Percentiles rank a stretch among this genome's conserved stretches.
These are phyloP conservation scores for Grosmannia serpens DNA, from an alignment of 2,329 filamentous ascomycete genomes.

Conservation along the genomic window DNA sequence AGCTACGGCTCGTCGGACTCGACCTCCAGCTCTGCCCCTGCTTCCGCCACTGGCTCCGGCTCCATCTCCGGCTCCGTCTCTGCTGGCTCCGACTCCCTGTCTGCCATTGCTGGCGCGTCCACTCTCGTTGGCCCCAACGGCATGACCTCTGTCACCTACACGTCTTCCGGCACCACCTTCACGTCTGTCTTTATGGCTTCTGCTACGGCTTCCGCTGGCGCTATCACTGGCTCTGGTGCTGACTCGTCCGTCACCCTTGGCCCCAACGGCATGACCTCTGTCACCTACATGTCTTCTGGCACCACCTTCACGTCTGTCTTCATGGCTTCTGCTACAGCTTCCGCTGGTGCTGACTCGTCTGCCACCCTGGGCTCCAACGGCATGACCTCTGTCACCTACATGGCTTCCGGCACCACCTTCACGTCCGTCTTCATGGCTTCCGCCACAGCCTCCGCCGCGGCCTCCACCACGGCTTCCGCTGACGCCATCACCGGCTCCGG, in stretches of 20 bases:
- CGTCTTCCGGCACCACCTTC: neutral
- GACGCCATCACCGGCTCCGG: constrained; percentile 2
- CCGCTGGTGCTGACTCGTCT: too few species aligned
- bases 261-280: neutral
- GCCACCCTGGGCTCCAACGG: too few species aligned
- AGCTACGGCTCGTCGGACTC: neutral
- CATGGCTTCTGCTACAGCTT: constrained; percentile 7
- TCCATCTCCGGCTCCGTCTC: neutral
- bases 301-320: neutral
- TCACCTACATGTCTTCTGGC: neutral
- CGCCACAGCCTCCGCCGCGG: constrained; percentile 8
- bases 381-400: neutral
- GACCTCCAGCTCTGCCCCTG: neutral
- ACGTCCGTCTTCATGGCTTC: neutral
- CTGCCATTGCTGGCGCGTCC: too few species aligned
- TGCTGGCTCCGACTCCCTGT: neutral
- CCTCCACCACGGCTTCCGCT: neutral
- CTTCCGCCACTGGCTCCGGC: neutral
- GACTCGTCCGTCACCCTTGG: too few species aligned
- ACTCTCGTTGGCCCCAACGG: too few species aligned
- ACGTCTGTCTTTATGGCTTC: neutral
- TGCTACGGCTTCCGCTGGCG: constrained; percentile 5
- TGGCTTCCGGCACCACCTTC: constrained; percentile 1
- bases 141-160: neutral
- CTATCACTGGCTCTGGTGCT: neutral